Base-by-base conservation (phyloP, 176 grass and related monocot genomes). In the Thinopyrum elongatum region DNA sequence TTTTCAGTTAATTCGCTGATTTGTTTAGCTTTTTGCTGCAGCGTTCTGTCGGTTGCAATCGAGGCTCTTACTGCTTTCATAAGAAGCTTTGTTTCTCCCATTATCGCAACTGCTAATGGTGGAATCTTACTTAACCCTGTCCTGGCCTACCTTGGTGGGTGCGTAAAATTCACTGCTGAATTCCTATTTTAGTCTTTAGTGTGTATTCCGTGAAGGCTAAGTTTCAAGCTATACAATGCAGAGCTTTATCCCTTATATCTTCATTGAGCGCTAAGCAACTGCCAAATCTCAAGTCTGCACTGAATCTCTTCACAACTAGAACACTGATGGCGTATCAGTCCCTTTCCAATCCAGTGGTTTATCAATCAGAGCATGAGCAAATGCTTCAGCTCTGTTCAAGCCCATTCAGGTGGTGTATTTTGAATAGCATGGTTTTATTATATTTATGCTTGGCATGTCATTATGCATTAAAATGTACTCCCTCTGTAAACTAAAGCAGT, bases 21-120 rank as follows among this genome's bases (percentile, higher is more conserved):
- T 4, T 83, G 28, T 87, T 87, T 86, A 58, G 34, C 42, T 65
- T 86, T 79, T 76, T 79, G 53, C 84, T 91, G 66, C 86, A 98
- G 95, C 15, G 96, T 98, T 79, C 61, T 98, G 35, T 95, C 96
- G 8, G 93, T 95, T 89, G 93, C 96, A 91, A 88, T 95, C 26
- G 96, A 98, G 82, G 93, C 96, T 15, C 96, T 98, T 88, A 94
- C 92, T 87, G 93, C 93, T 59, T 98, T 98, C 70, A 95, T 95
- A 90, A 92, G 87, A 85, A 98, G 88, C 79, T 98, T 98, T 51
- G 85, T 92, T 86, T 95, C 76, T 89, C 88, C 93, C 79, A 74
- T 82, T 47, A 81, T 87, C 26, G 31, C 86, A 64, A 81, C 88
- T 88, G 47, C 69, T 67, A 90, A 94, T 89, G 76, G 89, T 87